These are phyloP conservation scores for Lentinula lateritia DNA, from an alignment of 768 basidiomycete genomes.

Conservation along the genomic window DNA sequence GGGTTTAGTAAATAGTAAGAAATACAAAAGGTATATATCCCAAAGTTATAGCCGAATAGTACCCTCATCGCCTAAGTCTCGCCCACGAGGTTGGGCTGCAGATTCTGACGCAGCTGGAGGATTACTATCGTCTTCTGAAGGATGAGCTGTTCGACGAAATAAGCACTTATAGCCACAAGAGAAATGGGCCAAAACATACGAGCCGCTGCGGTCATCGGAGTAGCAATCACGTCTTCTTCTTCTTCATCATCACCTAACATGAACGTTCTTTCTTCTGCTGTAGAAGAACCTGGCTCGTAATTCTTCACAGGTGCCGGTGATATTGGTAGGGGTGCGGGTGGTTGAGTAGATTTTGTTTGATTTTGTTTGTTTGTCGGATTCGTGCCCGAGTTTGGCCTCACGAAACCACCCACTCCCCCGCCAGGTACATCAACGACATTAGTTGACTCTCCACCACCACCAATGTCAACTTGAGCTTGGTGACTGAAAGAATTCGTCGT, in stretches of 20 bases:
- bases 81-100: background rate
- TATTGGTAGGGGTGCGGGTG: conserved; percentile 7
- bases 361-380: conserved; percentile 16
- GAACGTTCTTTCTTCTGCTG: conserved; percentile 29
- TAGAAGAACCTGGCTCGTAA: background rate
- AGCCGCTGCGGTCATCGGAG: background rate
- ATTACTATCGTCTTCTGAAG: background rate
- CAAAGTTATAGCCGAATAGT: background rate
- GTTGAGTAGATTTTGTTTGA: conserved; percentile 6
- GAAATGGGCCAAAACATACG: background rate
- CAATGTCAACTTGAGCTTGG: conserved; percentile 22
- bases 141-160: background rate
- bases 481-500: conserved; percentile 36
- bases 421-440: conserved; percentile 12
- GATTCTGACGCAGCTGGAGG: background rate
- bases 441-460: conserved; percentile 9
- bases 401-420: conserved; percentile 12
- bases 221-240: conserved; percentile 8
- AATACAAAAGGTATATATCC: background rate
- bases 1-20: background rate
- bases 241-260: conserved; percentile 16
- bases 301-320: conserved; percentile 7
- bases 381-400: conserved; percentile 15
- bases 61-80: conserved; percentile 2
- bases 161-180: too few relatives aligned